These are phyloP conservation scores for Trypanosomatidae sp. DNA, from an alignment of 208 protist genomes.

Conservation along the genomic window DNA sequence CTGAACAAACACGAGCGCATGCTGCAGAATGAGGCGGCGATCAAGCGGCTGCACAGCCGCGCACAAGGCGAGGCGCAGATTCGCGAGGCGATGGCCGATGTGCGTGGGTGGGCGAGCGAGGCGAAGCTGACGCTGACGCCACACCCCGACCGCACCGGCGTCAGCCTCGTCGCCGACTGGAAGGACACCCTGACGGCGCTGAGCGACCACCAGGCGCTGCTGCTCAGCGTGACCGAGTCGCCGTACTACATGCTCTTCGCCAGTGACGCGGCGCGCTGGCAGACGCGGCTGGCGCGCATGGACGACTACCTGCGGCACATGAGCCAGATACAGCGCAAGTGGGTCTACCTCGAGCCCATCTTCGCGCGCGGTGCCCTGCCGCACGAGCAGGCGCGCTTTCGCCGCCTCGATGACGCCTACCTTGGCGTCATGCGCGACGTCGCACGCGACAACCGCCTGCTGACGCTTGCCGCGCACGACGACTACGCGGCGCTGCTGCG, in stretches of 20 bases:
- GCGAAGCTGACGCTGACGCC: constrained; percentile 77
- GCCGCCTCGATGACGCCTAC: constrained; percentile 92
- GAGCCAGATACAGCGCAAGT: constrained; percentile 96
- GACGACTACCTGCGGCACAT: constrained; percentile 89
- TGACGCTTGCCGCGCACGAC: constrained; percentile 65
- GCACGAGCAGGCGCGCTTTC: constrained; percentile 92
- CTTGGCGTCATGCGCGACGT: constrained; percentile 87
- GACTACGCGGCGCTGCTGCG: constrained; percentile 76
- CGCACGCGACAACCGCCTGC: constrained; percentile 63
- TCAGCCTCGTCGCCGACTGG: constrained; percentile 95
- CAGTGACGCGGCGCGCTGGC: constrained; percentile 86
- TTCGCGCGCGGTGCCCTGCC: constrained; percentile 95
- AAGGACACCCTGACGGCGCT: constrained; percentile 91
- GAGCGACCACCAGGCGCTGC: constrained; percentile 93
- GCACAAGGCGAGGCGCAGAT: constrained; percentile 95
- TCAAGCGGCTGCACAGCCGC: constrained; percentile 91
- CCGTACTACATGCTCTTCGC: constrained; percentile 91
- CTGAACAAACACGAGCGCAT: constrained; percentile 67
- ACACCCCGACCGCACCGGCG: constrained; percentile 50
- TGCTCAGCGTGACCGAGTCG: constrained; percentile 95
- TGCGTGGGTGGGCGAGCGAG: constrained; percentile 86
- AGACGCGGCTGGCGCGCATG: constrained; percentile 85
- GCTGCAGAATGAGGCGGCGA: constrained; percentile 44
- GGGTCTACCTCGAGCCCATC: constrained; percentile 98
- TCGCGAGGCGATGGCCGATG: constrained; percentile 92